Conservation (phyloP, 1,139 yeast species). For the Debaryomyces robertsiae region DNA sequence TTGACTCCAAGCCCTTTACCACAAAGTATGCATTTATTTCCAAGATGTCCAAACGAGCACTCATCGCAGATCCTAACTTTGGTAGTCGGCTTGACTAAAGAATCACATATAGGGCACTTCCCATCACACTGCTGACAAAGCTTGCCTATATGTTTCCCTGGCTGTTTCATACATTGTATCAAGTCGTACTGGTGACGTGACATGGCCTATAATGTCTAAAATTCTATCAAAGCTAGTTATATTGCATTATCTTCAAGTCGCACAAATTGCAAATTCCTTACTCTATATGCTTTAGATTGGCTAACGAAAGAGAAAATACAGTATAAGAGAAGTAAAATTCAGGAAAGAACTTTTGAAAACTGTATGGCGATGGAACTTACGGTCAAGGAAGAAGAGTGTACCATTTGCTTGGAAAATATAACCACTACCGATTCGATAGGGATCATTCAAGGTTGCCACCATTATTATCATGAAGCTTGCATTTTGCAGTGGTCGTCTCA, state of each 20-base stretch:
- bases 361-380: too few relatives aligned
- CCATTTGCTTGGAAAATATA: conserved; percentile 51
- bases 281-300: too few relatives aligned
- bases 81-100: conserved; percentile 76
- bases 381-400: conserved; percentile 38
- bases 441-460: conserved; percentile 42
- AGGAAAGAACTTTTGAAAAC: too few relatives aligned
- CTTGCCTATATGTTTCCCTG: conserved; percentile 71
- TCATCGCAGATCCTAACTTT: conserved; percentile 80
- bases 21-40: conserved; percentile 74
- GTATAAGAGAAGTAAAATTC: too few relatives aligned
- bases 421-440: conserved; percentile 30
- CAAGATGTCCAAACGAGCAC: conserved; percentile 73
- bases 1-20: conserved; percentile 53
- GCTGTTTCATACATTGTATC: conserved; percentile 81
- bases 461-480: conserved; percentile 50
- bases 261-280: conserved; percentile 8
- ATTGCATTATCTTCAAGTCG: conserved; percentile 2
- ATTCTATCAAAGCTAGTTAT: neutral
- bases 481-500: conserved; percentile 49
- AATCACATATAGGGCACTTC: conserved; percentile 87
- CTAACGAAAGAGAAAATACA: too few relatives aligned
- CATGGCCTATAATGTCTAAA: conserved; percentile 43
- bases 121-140: conserved; percentile 91
- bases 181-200: conserved; percentile 90